Base-by-base conservation (phyloP, 169 alveolate species). In the Eimeria tenella region DNA sequence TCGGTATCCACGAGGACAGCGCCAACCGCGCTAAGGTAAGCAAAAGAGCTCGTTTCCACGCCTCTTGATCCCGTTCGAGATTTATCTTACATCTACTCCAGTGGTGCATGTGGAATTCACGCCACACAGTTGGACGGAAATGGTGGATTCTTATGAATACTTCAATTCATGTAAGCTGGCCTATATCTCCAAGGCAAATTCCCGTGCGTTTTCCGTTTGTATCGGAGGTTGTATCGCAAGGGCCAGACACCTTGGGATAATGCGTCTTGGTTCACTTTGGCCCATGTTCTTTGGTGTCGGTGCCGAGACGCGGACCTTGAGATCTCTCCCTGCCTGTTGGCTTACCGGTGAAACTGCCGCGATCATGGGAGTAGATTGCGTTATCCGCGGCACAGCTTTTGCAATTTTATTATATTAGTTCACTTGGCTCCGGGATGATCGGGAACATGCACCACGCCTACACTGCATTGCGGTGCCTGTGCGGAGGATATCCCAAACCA, bases 1-100 rank as follows among this genome's bases (percentile, higher is more conserved):
- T 99, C 91, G 99, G 99, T 83, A 98, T 99, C 96, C 99, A 99
- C 96, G 99, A 99, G 96, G 99, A 99, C 96, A 96, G 99, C 90
- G 98, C 99, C 88, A 99, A 99, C 97, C 97, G 99, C 89, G 95
- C 96, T 42, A 99, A 99, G 53, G 15, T 15, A 6, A 71, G 50
- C 9, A 13, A 0, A n/a, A 6, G 11, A 5, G 0, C 86, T 7
- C 0, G 50, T 1, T 9, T 62, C 4, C 9, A 0, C 9, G 1
- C 60, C 23, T 11, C 0, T 31, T 31, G 2, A 31, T 31, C 2
- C 42, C 42, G n/a, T n/a, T 31, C 2, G 2, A 31, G 42, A 31
- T 31, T 2, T 31, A 31, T 4, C 13, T 5, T 79, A 25, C 4
- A 55, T 53, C 42, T 55, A 53, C 6, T n/a, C n/a, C 31, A 11